Percentiles rank a stretch among this genome's conserved stretches.
Evolutionary conservation across 169 alveolate species (phyloP).

Genomic region (Cryptosporidium baileyi): DNA sequence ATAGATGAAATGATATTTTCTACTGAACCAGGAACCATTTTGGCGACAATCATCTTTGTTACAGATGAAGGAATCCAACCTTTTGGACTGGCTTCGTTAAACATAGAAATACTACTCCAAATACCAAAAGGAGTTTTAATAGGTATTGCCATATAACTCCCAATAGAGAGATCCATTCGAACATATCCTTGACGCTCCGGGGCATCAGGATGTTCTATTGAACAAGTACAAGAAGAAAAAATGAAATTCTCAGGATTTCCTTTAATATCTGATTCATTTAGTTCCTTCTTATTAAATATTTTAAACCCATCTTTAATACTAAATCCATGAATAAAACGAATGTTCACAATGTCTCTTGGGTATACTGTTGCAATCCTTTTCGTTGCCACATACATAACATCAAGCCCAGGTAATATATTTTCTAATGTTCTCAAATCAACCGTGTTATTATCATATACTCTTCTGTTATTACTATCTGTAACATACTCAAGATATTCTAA

Average conservation of each 20-base stretch:
- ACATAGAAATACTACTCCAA: conserved; percentile 74
- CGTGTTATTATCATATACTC: conserved; percentile 72
- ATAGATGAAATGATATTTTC: conserved; percentile 63
- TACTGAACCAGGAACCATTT: conserved; percentile 74
- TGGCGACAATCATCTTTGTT: conserved; percentile 72
- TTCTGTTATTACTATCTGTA: conserved; percentile 68
- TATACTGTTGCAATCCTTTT: conserved; percentile 75
- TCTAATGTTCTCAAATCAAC: conserved; percentile 70
- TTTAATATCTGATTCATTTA: not conserved
- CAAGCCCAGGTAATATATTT: conserved; percentile 60
- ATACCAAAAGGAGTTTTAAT: conserved; percentile 78
- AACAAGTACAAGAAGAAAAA: conserved; percentile 75
- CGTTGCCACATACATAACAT: conserved; percentile 73
- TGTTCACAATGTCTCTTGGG: conserved; percentile 75
- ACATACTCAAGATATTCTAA: conserved; percentile 64
- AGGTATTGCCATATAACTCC: conserved; percentile 77
- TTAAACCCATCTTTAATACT: conserved; percentile 4
- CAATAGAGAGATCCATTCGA: conserved; percentile 72
- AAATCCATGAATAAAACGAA: conserved; percentile 71
- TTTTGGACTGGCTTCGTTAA: conserved; percentile 75
- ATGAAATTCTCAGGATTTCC: conserved; percentile 48
- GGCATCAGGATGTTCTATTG: conserved; percentile 74
- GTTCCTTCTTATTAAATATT: not conserved
- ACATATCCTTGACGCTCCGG: conserved; percentile 73
- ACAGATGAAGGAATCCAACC: conserved; percentile 80